Percentiles rank a stretch among this genome's conserved stretches.
phyloP scores from a whole-genome alignment of 306 rosid genomes.

The Corylus heterophylla region DNA sequence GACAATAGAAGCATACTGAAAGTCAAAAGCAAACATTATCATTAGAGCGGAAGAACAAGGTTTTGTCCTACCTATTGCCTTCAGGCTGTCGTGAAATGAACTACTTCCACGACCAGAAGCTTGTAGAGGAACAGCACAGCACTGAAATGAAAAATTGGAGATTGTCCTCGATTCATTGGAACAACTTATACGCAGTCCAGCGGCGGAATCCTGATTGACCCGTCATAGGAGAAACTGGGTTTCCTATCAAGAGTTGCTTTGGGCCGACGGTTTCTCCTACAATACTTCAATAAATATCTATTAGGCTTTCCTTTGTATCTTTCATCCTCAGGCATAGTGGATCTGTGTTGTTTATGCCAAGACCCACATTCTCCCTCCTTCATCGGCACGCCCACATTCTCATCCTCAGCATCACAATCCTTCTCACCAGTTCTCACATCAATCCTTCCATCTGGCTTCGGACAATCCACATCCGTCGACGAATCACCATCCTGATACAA shows the following conservation, averaged over 20 bases:
- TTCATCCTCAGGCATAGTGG: constrained; percentile 14
- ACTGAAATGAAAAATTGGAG: constrained; percentile 22
- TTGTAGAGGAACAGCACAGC: constrained; percentile 23
- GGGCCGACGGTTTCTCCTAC: constrained; percentile 39
- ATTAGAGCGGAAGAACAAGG: constrained; percentile 8
- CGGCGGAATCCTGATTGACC: constrained; percentile 18
- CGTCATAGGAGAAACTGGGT: background rate
- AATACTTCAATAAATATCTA: constrained; percentile 49
- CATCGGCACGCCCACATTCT: constrained; percentile 29
- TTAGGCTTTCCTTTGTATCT: constrained; percentile 31
- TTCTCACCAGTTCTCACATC: constrained; percentile 28
- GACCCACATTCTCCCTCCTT: constrained; percentile 39
- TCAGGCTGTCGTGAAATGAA: constrained; percentile 21
- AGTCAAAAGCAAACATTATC: background rate
- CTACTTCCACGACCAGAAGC: constrained; percentile 27
- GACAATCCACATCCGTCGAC: constrained; percentile 30
- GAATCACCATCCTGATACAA: constrained; percentile 36
- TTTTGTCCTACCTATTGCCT: constrained; percentile 23
- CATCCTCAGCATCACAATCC: constrained; percentile 31
- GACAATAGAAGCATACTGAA: constrained; percentile 6
- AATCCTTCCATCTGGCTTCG: constrained; percentile 19
- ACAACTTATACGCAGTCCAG: constrained; percentile 21
- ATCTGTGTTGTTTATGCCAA: too few relatives aligned
- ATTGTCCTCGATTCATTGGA: constrained; percentile 24
- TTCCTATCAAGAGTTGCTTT: constrained; percentile 19